Evolutionary conservation across 352 stramenopile genomes (phyloP).

Genomic region (Salisapilia sapeloensis): DNA sequence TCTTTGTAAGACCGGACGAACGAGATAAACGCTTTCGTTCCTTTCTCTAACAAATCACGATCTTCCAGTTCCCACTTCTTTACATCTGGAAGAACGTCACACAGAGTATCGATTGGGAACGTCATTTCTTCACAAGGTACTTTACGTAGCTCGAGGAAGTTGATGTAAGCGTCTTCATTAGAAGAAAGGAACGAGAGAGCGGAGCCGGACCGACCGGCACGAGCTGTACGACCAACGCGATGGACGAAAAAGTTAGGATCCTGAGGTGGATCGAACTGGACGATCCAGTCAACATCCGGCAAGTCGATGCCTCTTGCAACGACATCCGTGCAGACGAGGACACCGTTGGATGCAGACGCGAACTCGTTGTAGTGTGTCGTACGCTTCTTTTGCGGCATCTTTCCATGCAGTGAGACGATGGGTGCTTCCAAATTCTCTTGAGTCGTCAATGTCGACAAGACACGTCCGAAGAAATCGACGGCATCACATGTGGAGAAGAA

Average conservation of each 20-base stretch:
- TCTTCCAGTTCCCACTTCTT: slow-evolving; percentile 83
- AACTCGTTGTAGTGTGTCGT: slow-evolving; percentile 68
- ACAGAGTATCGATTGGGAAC: slow-evolving; percentile 36
- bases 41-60: slow-evolving; percentile 95
- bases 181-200: slow-evolving; percentile 92
- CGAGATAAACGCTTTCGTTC: slow-evolving; percentile 97
- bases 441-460: slow-evolving; percentile 70
- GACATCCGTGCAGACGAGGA: slow-evolving; percentile 98
- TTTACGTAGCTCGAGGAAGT: slow-evolving; percentile 90
- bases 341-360: slow-evolving; percentile 27
- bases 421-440: slow-evolving; percentile 12
- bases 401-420: slow-evolving; percentile 83
- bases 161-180: slow-evolving; percentile 95
- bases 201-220: slow-evolving; percentile 85
- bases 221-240: slow-evolving; percentile 93
- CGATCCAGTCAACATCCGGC: slow-evolving; percentile 96
- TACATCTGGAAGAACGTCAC: slow-evolving; percentile 82
- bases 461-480: slow-evolving; percentile 96
- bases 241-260: slow-evolving; percentile 99
- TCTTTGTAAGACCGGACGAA: slow-evolving; percentile 99
- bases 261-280: slow-evolving; percentile 96
- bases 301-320: slow-evolving; percentile 97
- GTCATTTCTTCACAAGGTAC: slow-evolving; percentile 82
- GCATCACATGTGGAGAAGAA: slow-evolving; percentile 98
- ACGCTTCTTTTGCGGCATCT: slow-evolving; percentile 86